Evolutionary conservation across 208 protist genomes (phyloP).

Genomic region (Vickermania ingenoplastis): DNA sequence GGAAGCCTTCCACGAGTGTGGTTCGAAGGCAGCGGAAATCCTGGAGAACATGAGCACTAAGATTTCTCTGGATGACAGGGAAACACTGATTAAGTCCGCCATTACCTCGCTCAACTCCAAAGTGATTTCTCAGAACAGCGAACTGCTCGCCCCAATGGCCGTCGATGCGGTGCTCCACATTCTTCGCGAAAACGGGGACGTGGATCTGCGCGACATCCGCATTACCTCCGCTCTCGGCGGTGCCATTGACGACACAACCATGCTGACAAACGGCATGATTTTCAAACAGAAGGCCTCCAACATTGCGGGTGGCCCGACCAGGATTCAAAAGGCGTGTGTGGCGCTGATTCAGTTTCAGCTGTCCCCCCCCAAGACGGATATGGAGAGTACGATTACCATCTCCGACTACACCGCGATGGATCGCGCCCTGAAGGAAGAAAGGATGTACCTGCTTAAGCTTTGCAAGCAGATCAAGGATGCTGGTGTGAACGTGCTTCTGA

Average conservation of each 20-base stretch:
- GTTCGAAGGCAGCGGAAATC: conserved; percentile 85
- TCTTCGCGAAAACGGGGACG: conserved; percentile 83
- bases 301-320: conserved; percentile 85
- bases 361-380: conserved; percentile 99
- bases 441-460: conserved; percentile 96
- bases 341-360: conserved; percentile 99
- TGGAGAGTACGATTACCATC: conserved; percentile 93
- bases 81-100: conserved; percentile 92
- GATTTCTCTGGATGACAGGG: conserved; percentile 91
- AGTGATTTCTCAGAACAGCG: conserved; percentile 95
- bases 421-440: conserved; percentile 96
- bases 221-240: conserved; percentile 91
- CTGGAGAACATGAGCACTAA: conserved; percentile 90
- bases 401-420: conserved; percentile 98
- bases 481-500: conserved; percentile 98
- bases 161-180: conserved; percentile 96
- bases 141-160: conserved; percentile 96
- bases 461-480: conserved; percentile 97
- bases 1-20: conserved; percentile 88
- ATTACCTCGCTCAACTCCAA: conserved; percentile 98
- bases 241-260: conserved; percentile 97
- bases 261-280: conserved; percentile 90
- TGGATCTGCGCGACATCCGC: conserved; percentile 96
- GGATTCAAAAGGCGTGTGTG: conserved; percentile 97
- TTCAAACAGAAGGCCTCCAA: conserved; percentile 92